Evolutionary conservation across 179 eudicot species (phyloP), one percentile per base, ranked within the genome.

Genomic region (Beta lomatogona): DNA sequence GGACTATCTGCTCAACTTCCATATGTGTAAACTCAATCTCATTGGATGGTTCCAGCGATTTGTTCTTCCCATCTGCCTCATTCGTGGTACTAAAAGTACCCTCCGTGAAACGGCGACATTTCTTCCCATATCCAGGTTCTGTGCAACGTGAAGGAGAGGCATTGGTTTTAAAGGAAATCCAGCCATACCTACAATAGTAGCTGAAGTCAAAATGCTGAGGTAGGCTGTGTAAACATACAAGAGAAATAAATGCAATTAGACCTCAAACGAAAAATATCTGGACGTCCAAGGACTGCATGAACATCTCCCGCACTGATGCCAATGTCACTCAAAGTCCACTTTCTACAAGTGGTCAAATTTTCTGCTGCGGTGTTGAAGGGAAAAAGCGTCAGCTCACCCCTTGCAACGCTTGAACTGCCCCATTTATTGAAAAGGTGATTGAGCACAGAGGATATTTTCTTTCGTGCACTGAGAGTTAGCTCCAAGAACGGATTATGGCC

Each of bases 401-500:
- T 25, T 25, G 86, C 88, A 57, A 79, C 50, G 54, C 80, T 82
- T 71, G 90, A 88, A 74, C 70, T 46, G 15, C 90, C 89, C 90
- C 90, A 88, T 80, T 88, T 88, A 52, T 75, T 82, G 76, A 22
- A 46, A 81, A 88, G 82, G 85, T 81, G 90, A 55, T 70, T 78
- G 22, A 88, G 83, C 60, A 88, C 86, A 61, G 90, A 88, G 22
- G 86, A 78, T 71, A 88, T 76, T 76, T 85, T 86, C 81, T 88
- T 88, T 73, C 85, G 61, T 66, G 82, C 69, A 76, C 90, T 82
- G 22, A 88, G 82, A 84, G 86, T 88, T 79, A 88, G 71, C 78
- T 88, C 90, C 82, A 88, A 64, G 84, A 79, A 78, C 9, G 90
- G 90, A 86, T 86, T 84, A 72, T 83, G 72, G 55, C 90, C 90